These are phyloP conservation scores for Echinochloa phyllopogon DNA, from an alignment of 176 grass and related monocot species.

Conservation along the genomic window DNA sequence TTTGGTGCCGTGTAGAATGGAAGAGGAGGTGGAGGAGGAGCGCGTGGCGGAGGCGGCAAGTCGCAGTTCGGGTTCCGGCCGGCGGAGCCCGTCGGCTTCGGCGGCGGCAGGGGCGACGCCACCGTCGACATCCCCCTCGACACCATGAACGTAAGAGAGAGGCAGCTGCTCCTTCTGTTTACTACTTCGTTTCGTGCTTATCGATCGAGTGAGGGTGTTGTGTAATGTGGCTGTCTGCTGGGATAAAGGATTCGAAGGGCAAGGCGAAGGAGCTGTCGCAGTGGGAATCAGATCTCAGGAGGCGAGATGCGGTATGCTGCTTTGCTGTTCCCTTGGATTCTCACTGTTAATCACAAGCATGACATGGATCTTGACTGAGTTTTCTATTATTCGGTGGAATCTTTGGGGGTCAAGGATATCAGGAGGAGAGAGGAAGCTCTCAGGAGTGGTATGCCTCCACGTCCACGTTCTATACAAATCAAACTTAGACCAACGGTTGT, in stretches of 20 bases:
- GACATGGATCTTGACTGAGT: background rate
- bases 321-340: conserved; percentile 19
- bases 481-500: conserved; percentile 11
- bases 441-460: conserved; percentile 51
- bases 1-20: conserved; percentile 68
- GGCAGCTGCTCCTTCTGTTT: background rate
- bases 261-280: conserved; percentile 72
- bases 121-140: conserved; percentile 71
- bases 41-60: conserved; percentile 37
- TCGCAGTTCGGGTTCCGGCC: conserved; percentile 57
- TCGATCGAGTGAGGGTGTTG: background rate
- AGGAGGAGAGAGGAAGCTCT: conserved; percentile 78
- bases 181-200: background rate
- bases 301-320: conserved; percentile 64
- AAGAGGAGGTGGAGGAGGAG: conserved; percentile 44
- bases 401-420: conserved; percentile 65
- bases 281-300: conserved; percentile 83
- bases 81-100: conserved; percentile 57
- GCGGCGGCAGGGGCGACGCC: conserved; percentile 52
- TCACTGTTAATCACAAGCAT: background rate
- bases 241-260: conserved; percentile 61
- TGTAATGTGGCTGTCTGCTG: conserved; percentile 14
- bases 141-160: conserved; percentile 65
- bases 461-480: background rate
- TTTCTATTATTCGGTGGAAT: conserved; percentile 9